Evolutionary conservation across 495 filamentous ascomycete genomes (phyloP).

Genomic region (Neurospora cerealis): DNA sequence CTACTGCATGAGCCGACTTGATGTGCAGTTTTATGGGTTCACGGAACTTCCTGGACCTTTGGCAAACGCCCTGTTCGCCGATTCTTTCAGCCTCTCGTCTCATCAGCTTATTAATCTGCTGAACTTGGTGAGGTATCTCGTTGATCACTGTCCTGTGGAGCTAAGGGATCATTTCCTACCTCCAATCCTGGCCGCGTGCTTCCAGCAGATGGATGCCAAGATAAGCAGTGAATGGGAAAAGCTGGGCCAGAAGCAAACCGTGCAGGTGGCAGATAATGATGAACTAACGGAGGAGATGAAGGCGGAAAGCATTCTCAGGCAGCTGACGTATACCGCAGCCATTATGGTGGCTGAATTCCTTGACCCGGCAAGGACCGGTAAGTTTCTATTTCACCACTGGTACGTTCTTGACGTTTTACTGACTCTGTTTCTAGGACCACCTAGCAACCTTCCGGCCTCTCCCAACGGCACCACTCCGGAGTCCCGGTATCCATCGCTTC

Average conservation of each 20-base stretch:
- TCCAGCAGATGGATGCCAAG: conserved; percentile 76
- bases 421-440: neutral
- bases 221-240: conserved; percentile 79
- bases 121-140: conserved; percentile 74
- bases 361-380: conserved; percentile 56
- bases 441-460: neutral
- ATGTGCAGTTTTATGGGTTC: conserved; percentile 82
- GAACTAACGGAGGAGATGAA: conserved; percentile 94
- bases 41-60: conserved; percentile 74
- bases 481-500: conserved; percentile 42
- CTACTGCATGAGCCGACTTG: conserved; percentile 82
- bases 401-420: neutral
- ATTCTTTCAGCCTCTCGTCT: conserved; percentile 75
- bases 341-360: conserved; percentile 81
- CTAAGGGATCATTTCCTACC: conserved; percentile 75
- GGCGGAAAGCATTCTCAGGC: conserved; percentile 89
- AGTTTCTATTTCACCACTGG: conserved; percentile 12
- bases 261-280: conserved; percentile 44
- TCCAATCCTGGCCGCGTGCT: conserved; percentile 71
- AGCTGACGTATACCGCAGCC: conserved; percentile 83
- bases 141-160: conserved; percentile 79
- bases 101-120: conserved; percentile 89
- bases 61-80: conserved; percentile 71
- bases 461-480: conserved; percentile 3
- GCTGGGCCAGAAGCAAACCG: conserved; percentile 45